Evolutionary conservation across 2,329 filamentous ascomycete species (phyloP), one percentile per base, ranked within the genome.

Genomic region (Colletotrichum orchidophilum): DNA sequence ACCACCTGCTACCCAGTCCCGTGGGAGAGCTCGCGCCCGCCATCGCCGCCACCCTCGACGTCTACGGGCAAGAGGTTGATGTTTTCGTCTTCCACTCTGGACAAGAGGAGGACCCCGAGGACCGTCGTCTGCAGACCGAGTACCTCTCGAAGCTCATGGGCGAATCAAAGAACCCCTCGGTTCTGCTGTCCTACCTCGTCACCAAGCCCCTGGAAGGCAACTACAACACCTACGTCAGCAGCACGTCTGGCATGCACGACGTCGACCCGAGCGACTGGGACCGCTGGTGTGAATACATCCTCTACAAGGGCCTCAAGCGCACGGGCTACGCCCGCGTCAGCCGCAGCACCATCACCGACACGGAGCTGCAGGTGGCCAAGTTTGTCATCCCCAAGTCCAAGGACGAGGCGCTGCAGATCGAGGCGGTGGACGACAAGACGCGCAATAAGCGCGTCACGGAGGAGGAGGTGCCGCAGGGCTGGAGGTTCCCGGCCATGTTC

Each of bases 81-180:
- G 93, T 98, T 2, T 97, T 98, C 73, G 96, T 99, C 66, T 99
- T 99, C 90, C 96, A 99, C 84, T 98, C 96, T 0, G 96, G 96
- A 13, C 96, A 99, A 80, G 96, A 99, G 82, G 96, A 99, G 81
- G 96, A 99, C 77, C 91, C 91, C 0, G 96, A 98, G 80, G 96
- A 99, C 77, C 90, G 96, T 66, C 89, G 95, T 31, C 87, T 97
- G 63, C 96, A 99, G 83, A 90, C 91, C 0, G 89, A 94, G 79
- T 99, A 98, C 78, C 87, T 99, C 9, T 88, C 95, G 1, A 89
- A 94, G 67, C 86, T 97, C 59, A 99, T 99, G 96, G 94, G 93
- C 54, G 90, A 89, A 29, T 93, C 93, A 1, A 84, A 91, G 13
- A 90, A 96, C 1, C 96, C 96, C 0, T 87, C 94, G 27, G 92